Evolutionary conservation across 23 red algal genomes (phyloP).

Genomic region (Porphyridium purpureum): DNA sequence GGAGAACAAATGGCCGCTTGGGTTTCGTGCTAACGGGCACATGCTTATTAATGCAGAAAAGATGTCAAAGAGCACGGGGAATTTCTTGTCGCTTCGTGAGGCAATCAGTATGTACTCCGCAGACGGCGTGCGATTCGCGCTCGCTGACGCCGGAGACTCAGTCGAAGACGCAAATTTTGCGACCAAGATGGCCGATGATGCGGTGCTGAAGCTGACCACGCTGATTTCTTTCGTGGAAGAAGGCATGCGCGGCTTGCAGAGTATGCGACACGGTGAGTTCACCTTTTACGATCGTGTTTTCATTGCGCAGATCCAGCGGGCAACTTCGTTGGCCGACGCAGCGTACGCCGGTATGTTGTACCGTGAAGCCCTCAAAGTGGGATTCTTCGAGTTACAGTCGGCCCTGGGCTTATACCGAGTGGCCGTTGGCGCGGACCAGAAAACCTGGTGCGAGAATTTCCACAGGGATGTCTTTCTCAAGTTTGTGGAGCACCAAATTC

Average conservation of each 20-base stretch:
- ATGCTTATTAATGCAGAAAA: slow-evolving; percentile 92
- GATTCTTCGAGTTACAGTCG: slow-evolving; percentile 81
- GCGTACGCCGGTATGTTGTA: slow-evolving; percentile 80
- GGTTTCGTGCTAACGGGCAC: slow-evolving; percentile 85
- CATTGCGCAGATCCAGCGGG: slow-evolving; percentile 36
- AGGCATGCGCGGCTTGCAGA: slow-evolving; percentile 27
- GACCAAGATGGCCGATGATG: slow-evolving; percentile 70
- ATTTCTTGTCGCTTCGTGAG: slow-evolving; percentile 89
- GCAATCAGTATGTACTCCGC: slow-evolving; percentile 69
- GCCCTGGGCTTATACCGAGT: slow-evolving; percentile 71
- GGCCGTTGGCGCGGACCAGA: slow-evolving; percentile 77
- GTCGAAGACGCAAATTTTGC: slow-evolving; percentile 94
- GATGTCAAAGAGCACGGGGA: slow-evolving; percentile 97
- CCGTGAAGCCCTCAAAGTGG: slow-evolving; percentile 86
- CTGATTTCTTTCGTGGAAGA: slow-evolving; percentile 65
- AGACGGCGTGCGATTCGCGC: slow-evolving; percentile 85
- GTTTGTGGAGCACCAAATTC: slow-evolving; percentile 45
- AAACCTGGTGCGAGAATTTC: too few relatives aligned
- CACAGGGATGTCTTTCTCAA: slow-evolving; percentile 59
- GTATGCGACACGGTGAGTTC: slow-evolving; percentile 29
- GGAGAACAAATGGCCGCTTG: slow-evolving; percentile 72
- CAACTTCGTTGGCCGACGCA: slow-evolving; percentile 13
- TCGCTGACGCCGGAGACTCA: slow-evolving; percentile 90
- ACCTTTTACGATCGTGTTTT: slow-evolving; percentile 85
- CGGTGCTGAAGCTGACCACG: slow-evolving; percentile 85